Base-by-base conservation (phyloP, 495 filamentous ascomycete species). In the Penicillium dipodomyicola region DNA sequence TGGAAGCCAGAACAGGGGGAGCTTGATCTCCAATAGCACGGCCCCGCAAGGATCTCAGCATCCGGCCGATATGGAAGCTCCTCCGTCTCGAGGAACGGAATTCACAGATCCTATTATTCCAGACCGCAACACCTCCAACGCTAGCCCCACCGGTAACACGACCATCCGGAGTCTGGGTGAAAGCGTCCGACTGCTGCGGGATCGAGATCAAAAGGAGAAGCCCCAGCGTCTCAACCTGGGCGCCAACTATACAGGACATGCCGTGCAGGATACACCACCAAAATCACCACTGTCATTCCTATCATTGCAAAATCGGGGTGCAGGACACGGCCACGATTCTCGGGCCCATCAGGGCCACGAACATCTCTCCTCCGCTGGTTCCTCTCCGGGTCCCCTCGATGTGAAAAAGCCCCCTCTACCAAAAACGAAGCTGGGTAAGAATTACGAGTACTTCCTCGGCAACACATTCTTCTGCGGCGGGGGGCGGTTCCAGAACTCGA, bases 401-500 rank as follows among this genome's bases (percentile, higher is more conserved):
- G 54, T 67, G 33, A 68, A 71, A 23, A 68, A 68, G 15, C 52
- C 64, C 35, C 51, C 41, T 25, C 63, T 65, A 11, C 61, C 63
- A 20, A 74, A 68, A 32, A 54, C 67, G 17, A 78, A 81, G 14
- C 62, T 82, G 37, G 89, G 87, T 43, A 84, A 79, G 57, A 96
- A 96, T 64, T 89, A 89, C 69, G 82, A 97, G 70, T 96, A 96
- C 72, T 96, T 96, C 64, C 80, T 85, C 37, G 94, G 95, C 39
- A 97, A 96, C 59, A 96, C 90, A 1, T 76, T 89, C 35, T 98
- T 97, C 72, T 95, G 84, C 71, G 82, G 87, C 51, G 86, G 90
- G 20, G 94, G 94, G 30, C 80, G 94, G 58, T 77, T 91, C 25
- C 90, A 96, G 62, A 98, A 96, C 68, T 87, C 92, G 48, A 82